phyloP scores from a whole-genome alignment of 495 filamentous ascomycete species.

The Xylaria grammica region DNA sequence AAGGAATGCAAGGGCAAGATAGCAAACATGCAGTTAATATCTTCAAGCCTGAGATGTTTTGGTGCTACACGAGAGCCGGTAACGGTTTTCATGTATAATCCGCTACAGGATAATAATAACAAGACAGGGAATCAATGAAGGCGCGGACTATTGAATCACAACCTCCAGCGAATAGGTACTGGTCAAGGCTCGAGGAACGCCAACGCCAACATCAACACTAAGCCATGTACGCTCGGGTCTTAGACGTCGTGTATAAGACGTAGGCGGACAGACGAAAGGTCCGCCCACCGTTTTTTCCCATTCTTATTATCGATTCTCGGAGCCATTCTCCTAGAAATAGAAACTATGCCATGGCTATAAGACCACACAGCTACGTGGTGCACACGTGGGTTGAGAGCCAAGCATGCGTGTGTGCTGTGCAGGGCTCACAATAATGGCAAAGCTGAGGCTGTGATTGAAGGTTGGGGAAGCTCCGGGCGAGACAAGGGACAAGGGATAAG shows the following conservation, averaged over 20 bases:
- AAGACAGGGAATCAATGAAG: constrained; percentile 3
- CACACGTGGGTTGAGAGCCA: constrained; percentile 18
- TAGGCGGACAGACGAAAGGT: constrained; percentile 10
- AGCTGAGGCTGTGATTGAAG: constrained; percentile 6
- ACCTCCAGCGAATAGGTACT: background rate
- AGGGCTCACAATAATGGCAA: background rate
- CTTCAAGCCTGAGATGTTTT: background rate
- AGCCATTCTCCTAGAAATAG: constrained; percentile 20
- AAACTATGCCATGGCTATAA: background rate
- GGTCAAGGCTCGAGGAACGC: background rate
- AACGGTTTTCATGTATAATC: constrained; percentile 15
- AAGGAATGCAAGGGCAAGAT: constrained; percentile 4
- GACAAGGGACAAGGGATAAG: background rate
- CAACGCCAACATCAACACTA: background rate
- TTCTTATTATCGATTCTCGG: background rate
- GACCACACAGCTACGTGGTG: background rate
- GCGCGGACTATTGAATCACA: constrained; percentile 10
- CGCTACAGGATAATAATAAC: constrained; percentile 4
- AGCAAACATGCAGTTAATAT: constrained; percentile 5
- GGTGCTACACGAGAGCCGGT: constrained; percentile 5
- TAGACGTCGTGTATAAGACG: constrained; percentile 4
- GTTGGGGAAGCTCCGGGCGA: constrained; percentile 25
- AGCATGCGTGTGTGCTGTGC: background rate
- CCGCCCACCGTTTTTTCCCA: constrained; percentile 2
- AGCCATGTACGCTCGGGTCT: constrained; percentile 4